Conservation (phyloP, 1,139 yeast species). For the Taphrina betulina region DNA sequence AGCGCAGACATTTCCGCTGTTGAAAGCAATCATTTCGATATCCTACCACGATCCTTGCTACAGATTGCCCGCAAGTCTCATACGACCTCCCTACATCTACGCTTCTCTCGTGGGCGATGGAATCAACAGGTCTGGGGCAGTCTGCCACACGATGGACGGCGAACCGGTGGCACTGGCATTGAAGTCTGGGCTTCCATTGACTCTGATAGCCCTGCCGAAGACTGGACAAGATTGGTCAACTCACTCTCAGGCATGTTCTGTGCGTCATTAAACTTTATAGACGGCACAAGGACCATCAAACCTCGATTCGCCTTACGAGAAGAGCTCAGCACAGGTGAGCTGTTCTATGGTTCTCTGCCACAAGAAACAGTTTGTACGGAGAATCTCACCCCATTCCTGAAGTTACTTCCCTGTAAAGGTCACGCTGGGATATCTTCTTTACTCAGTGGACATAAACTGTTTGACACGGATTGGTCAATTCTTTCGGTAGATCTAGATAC, state of each 20-base stretch:
- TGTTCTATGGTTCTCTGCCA: constrained; percentile 84
- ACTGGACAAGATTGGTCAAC: constrained; percentile 73
- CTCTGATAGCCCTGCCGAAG: constrained; percentile 43
- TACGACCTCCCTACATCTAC: constrained; percentile 72
- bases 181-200: constrained; percentile 82
- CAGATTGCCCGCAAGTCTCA: constrained; percentile 68
- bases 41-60: constrained; percentile 78
- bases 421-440: constrained; percentile 83
- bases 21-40: constrained; percentile 55
- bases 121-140: constrained; percentile 86
- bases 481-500: constrained; percentile 84
- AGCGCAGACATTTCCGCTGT: constrained; percentile 55
- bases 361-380: constrained; percentile 97
- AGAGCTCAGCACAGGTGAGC: constrained; percentile 35
- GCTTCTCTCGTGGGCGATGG: constrained; percentile 97
- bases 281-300: constrained; percentile 70
- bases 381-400: constrained; percentile 88
- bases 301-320: constrained; percentile 56
- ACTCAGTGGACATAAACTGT: constrained; percentile 91
- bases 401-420: constrained; percentile 87
- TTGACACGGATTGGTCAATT: constrained; percentile 91
- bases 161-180: constrained; percentile 92
- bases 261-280: constrained; percentile 89
- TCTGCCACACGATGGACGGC: constrained; percentile 67
- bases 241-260: constrained; percentile 88